Base-by-base conservation (phyloP, 2,329 filamentous ascomycete species). In the Chaetothyriales sp. region DNA sequence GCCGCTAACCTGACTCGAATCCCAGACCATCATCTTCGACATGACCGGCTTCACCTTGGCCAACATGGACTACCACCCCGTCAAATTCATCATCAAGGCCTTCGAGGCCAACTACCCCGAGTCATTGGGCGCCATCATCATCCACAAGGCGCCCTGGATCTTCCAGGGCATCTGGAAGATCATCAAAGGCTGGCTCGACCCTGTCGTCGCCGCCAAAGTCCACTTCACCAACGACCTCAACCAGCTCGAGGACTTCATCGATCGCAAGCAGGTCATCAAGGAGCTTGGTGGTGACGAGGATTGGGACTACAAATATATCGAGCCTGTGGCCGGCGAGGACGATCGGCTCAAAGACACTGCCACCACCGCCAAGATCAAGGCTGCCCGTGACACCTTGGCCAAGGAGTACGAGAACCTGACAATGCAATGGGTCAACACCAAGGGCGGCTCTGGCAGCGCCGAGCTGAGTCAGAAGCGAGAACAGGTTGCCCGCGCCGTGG, bases 11-110 rank as follows among this genome's bases (percentile, higher is more conserved):
- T 29, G 5, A 37, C 29, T 37, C 29, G 9, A 13, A 40, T 25
- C 25, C 37, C 53, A 94, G 86, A 92, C 86, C 44, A 80, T 98
- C 57, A 72, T 98, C 46, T 98, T 98, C 64, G 92, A 98, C 67
- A 90, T 98, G 87, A 94, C 86, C 6, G 81, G 83, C 56, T 97
- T 97, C 67, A 86, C 85, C 18, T 76, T 97, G 72, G 84, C 89
- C 15, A 98, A 98, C 69, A 97, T 98, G 92, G 92, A 98, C 67
- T 97, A 97, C 67, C 80, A 86, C 0, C 90, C 92, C 1, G 87
- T 98, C 52, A 98, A 95, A 64, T 98, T 97, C 71, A 95, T 98
- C 85, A 95, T 98, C 69, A 94, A 95, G 69, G 95, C 89, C 68
- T 98, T 98, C 65, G 92, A 98, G 71, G 92, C 92, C 54, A 97